A percentile compares a stretch with the other conserved stretches of the same genome.
Evolutionary conservation across 176 grass and related monocot species (phyloP).

Genomic region (Guadua angustifolia): DNA sequence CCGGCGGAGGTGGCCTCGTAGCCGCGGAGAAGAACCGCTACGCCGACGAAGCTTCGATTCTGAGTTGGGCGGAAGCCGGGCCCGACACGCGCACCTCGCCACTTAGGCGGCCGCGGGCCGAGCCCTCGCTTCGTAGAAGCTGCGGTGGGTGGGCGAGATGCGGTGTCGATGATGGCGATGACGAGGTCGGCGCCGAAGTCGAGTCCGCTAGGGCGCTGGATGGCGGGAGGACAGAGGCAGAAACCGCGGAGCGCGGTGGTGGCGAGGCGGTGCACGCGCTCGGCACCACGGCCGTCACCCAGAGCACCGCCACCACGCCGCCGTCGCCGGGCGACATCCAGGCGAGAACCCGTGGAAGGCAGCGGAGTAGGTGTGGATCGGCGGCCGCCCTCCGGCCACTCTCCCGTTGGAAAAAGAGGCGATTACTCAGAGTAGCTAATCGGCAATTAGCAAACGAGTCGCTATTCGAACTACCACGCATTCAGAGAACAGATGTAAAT

Average conservation of each 20-base stretch:
- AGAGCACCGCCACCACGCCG: constrained; percentile 42
- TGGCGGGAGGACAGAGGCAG: constrained; percentile 76
- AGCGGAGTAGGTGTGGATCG: constrained; percentile 90
- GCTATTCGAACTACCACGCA: too few relatives aligned
- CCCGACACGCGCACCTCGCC: constrained; percentile 69
- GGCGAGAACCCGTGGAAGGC: constrained; percentile 85
- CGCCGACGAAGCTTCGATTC: constrained; percentile 95
- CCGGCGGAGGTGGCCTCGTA: constrained; percentile 82
- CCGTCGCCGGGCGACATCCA: constrained; percentile 62
- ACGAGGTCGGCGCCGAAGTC: constrained; percentile 88
- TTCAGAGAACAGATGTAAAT: too few relatives aligned
- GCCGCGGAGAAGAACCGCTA: constrained; percentile 68
- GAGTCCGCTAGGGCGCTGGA: constrained; percentile 77
- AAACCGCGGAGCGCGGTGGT: constrained; percentile 84
- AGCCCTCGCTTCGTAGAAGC: constrained; percentile 77
- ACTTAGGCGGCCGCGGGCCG: constrained; percentile 53
- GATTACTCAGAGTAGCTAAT: too few relatives aligned
- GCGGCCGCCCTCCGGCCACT: constrained; percentile 61
- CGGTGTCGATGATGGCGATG: constrained; percentile 79
- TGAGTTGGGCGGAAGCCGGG: constrained; percentile 61
- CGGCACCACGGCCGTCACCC: constrained; percentile 69
- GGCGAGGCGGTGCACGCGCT: constrained; percentile 59
- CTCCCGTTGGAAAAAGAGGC: too few relatives aligned
- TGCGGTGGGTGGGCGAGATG: constrained; percentile 72
- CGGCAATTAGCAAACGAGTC: too few relatives aligned